phyloP scores from a whole-genome alignment of 2,329 filamentous ascomycete species.

The Clonostachys rosea region DNA sequence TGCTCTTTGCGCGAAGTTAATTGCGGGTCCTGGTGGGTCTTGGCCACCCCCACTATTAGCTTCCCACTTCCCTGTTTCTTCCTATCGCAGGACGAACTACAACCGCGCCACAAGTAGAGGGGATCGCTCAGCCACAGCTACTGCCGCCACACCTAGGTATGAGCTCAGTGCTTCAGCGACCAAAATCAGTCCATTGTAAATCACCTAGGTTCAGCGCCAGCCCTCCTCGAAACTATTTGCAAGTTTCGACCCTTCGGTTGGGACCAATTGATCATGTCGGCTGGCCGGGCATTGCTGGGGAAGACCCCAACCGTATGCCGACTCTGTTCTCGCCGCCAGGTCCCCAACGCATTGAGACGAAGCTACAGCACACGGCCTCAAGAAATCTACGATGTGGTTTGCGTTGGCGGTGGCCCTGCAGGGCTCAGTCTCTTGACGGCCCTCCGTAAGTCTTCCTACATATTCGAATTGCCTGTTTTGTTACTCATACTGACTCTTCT shows the following conservation, averaged over 20 bases:
- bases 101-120: background rate
- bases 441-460: slow-evolving; percentile 49
- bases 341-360: slow-evolving; percentile 27
- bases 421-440: slow-evolving; percentile 79
- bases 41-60: too few relatives aligned
- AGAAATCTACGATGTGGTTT: slow-evolving; percentile 90
- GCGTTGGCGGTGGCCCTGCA: slow-evolving; percentile 84
- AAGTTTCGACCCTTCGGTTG: too few relatives aligned
- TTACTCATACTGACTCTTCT: background rate
- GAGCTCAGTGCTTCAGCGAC: too few relatives aligned
- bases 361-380: slow-evolving; percentile 40
- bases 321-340: slow-evolving; percentile 33
- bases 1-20: too few relatives aligned
- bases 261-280: background rate
- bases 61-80: too few relatives aligned
- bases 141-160: too few relatives aligned
- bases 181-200: too few relatives aligned
- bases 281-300: slow-evolving; percentile 7
- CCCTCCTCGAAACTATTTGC: too few relatives aligned
- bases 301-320: slow-evolving; percentile 34
- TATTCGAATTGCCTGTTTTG: background rate
- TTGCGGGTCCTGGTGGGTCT: too few relatives aligned
- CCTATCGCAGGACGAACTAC: too few relatives aligned
- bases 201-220: too few relatives aligned
- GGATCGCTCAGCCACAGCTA: slow-evolving; percentile 8